Base-by-base conservation (phyloP, 73 alveolate genomes). In the Stentor coeruleus region DNA sequence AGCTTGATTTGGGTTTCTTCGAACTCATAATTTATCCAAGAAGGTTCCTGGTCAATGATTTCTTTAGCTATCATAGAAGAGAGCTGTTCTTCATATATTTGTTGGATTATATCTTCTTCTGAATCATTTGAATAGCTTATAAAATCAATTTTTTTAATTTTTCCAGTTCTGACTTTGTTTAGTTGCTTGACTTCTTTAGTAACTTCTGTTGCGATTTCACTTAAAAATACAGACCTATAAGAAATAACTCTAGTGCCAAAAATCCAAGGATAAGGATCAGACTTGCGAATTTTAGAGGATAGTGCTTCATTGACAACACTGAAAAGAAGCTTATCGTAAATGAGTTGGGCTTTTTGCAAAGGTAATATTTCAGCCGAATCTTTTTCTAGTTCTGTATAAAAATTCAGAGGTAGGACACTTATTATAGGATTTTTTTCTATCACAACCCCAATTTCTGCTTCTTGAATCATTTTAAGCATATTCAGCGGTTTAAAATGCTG, bases 1-100 rank as follows among this genome's bases (percentile, higher is more conserved):
- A 90, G 85, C 74, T 87, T 87, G 2, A 87, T 91, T 39, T 90
- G 91, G 1, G 91, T 85, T 58, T 90, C 96, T 74, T 90, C 96
- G 60, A 87, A 90, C 49, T 87, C 93, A 58, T 87, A 90, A 36
- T 90, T 84, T 59, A 90, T 85, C 96, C 96, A 90, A 79, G 82
- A 37, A 0, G 84, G 87, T 72, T 90, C 96, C 55, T 58, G 82
- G 38, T 86, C 91, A 3, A 58, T 74, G 76, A 87, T 86, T 82
- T 90, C 96, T 30, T 86, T 26, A 1, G 93, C 93, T 35, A 90
- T 20, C 42, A 66, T 66, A 33, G 49, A 20, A 31, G 79, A 20
- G 11, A 66, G 37, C 14, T 66, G n/a, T 28, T 66, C 79, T 66
- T 66, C 79, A 20, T 40, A 11, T 0, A 66, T 66, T 20, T 66